phyloP scores from a whole-genome alignment of 1,284 basidiomycete genomes.

The Vanrija sp. region DNA sequence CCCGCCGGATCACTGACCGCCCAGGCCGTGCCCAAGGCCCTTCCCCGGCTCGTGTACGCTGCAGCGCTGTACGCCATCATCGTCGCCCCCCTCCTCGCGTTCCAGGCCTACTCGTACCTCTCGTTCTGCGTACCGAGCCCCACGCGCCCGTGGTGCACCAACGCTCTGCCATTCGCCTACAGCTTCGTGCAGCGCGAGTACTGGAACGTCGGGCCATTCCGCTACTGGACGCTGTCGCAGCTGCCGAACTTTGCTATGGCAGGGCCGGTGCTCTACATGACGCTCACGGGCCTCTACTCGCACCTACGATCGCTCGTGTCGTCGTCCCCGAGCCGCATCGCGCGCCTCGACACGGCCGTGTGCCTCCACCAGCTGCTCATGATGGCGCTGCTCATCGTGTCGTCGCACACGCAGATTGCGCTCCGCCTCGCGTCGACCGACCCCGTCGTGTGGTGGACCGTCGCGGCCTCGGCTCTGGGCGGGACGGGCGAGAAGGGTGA shows the following conservation, averaged over 20 bases:
- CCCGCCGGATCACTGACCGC: neutral
- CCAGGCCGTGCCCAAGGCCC: neutral
- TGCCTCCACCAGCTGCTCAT: constrained; percentile 64
- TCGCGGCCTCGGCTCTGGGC: constrained; percentile 58
- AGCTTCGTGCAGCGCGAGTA: constrained; percentile 77
- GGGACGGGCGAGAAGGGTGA: constrained; percentile 2
- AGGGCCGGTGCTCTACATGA: constrained; percentile 62
- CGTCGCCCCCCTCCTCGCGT: constrained; percentile 63
- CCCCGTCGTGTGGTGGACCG: constrained; percentile 81
- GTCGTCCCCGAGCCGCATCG: neutral
- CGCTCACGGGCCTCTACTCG: constrained; percentile 45
- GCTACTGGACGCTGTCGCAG: constrained; percentile 80
- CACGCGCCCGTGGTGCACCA: constrained; percentile 63
- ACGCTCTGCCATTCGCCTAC: constrained; percentile 66
- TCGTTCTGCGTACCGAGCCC: constrained; percentile 58
- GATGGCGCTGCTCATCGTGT: constrained; percentile 64
- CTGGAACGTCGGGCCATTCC: constrained; percentile 78
- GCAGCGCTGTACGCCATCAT: constrained; percentile 53
- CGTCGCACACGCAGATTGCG: constrained; percentile 85
- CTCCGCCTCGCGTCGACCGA: constrained; percentile 74
- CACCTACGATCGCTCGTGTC: neutral
- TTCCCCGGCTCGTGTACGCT: neutral
- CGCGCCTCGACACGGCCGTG: constrained; percentile 53
- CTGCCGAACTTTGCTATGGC: constrained; percentile 84
- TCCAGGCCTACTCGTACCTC: constrained; percentile 64